Evolutionary conservation across 106 monocot genomes (phyloP).

Genomic region (Dendrobium nobile): DNA sequence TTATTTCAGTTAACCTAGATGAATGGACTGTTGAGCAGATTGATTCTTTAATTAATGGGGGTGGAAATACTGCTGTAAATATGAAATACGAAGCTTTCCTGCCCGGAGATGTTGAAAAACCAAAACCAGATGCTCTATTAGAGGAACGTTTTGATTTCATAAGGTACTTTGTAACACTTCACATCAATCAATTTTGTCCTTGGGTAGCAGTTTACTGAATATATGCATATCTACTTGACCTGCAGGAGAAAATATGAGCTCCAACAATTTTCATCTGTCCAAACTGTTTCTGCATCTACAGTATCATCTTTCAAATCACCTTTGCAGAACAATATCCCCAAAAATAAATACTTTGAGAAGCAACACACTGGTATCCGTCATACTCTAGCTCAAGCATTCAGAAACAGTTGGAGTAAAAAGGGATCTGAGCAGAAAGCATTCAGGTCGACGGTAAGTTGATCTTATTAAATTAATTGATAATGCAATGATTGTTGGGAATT

Average conservation of each 20-base stretch:
- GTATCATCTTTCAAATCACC: background rate
- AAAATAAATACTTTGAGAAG: slow-evolving; percentile 39
- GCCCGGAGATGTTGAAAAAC: slow-evolving; percentile 53
- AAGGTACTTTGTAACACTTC: slow-evolving; percentile 22
- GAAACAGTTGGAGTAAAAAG: slow-evolving; percentile 77
- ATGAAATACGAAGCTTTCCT: slow-evolving; percentile 71
- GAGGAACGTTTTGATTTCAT: slow-evolving; percentile 78
- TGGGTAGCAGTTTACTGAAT: background rate
- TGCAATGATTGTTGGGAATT: too few relatives aligned
- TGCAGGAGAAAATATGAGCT: slow-evolving; percentile 10
- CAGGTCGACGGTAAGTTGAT: slow-evolving; percentile 41
- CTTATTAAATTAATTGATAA: background rate
- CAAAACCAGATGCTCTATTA: slow-evolving; percentile 41
- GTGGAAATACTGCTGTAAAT: slow-evolving; percentile 67
- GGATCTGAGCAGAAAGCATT: slow-evolving; percentile 45
- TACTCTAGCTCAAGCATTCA: slow-evolving; percentile 53
- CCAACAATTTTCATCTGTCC: background rate
- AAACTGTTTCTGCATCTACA: background rate
- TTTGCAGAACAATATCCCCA: slow-evolving; percentile 7
- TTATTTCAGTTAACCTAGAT: slow-evolving; percentile 70
- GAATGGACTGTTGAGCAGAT: slow-evolving; percentile 79
- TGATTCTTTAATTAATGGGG: slow-evolving; percentile 42
- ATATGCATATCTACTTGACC: background rate
- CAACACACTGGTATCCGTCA: slow-evolving; percentile 44
- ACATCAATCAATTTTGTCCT: background rate